Percentiles rank a stretch among this genome's conserved stretches.
phyloP scores from a whole-genome alignment of 2,329 filamentous ascomycete genomes.

The Neonectria hederae region DNA sequence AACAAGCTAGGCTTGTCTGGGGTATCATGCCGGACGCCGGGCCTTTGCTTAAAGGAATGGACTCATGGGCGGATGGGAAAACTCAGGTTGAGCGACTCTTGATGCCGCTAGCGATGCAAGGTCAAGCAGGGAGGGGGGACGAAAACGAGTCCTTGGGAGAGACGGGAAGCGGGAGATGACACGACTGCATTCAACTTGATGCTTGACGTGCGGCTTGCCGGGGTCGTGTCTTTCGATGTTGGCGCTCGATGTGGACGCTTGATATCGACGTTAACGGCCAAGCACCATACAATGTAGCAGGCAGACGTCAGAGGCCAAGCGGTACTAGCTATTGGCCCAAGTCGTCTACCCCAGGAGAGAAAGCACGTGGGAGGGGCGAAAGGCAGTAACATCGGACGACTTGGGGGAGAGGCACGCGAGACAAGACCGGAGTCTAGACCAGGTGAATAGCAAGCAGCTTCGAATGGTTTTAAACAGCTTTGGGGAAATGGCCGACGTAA shows the following conservation, averaged over 20 bases:
- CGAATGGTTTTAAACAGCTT: too few relatives aligned
- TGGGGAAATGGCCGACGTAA: neutral
- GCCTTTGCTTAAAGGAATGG: constrained; percentile 30
- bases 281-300: neutral
- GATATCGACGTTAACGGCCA: neutral
- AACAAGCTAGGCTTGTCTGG: constrained; percentile 38
- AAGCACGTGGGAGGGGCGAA: constrained; percentile 13
- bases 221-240: neutral
- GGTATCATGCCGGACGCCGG: constrained; percentile 29
- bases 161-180: constrained; percentile 1
- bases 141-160: constrained; percentile 26
- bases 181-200: constrained; percentile 1
- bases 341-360: neutral
- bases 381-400: constrained; percentile 16
- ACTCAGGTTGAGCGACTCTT: constrained; percentile 24
- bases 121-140: constrained; percentile 21
- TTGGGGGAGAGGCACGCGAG: constrained; percentile 20
- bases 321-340: too few relatives aligned
- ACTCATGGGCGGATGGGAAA: neutral
- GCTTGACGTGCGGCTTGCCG: constrained; percentile 15
- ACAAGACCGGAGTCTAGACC: constrained; percentile 32
- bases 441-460: constrained; percentile 5
- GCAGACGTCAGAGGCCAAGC: neutral
- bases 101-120: constrained; percentile 38
- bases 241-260: neutral